phyloP scores from a whole-genome alignment of 2,329 filamentous ascomycete genomes.

The Pseudocercospora fuligena region DNA sequence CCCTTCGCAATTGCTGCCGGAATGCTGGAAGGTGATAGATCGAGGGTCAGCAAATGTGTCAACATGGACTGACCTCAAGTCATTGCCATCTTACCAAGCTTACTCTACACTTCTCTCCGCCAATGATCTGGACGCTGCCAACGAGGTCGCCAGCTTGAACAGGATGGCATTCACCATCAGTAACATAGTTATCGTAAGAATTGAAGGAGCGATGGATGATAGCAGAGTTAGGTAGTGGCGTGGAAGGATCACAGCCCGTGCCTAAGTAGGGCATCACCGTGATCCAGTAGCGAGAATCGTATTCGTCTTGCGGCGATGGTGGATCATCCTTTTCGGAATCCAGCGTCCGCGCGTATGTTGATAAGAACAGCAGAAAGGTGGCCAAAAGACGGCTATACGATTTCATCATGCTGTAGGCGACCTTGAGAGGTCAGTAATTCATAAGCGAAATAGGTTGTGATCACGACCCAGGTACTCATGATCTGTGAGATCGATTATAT shows the following conservation, averaged over 20 bases:
- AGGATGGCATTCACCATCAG: neutral
- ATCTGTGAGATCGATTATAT: no score
- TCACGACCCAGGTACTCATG: neutral
- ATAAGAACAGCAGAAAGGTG: neutral
- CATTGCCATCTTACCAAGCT: neutral
- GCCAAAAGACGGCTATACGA: neutral
- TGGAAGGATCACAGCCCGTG: neutral
- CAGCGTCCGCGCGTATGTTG: neutral
- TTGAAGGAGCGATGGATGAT: slow-evolving; percentile 3
- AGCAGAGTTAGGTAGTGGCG: neutral
- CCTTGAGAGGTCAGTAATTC: neutral
- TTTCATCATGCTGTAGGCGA: neutral
- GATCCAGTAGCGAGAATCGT: neutral
- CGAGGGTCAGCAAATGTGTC: neutral
- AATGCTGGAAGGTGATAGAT: neutral
- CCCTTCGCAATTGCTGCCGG: neutral
- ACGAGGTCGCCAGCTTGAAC: neutral
- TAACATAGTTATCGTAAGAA: neutral
- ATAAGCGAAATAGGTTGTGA: neutral
- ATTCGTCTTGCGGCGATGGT: neutral
- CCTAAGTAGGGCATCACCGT: neutral
- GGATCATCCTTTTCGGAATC: neutral
- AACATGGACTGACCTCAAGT: neutral
- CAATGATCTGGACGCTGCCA: neutral
- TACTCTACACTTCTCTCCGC: neutral